Conservation (phyloP, 1,284 basidiomycete genomes). For the Pseudozyma sp. region DNA sequence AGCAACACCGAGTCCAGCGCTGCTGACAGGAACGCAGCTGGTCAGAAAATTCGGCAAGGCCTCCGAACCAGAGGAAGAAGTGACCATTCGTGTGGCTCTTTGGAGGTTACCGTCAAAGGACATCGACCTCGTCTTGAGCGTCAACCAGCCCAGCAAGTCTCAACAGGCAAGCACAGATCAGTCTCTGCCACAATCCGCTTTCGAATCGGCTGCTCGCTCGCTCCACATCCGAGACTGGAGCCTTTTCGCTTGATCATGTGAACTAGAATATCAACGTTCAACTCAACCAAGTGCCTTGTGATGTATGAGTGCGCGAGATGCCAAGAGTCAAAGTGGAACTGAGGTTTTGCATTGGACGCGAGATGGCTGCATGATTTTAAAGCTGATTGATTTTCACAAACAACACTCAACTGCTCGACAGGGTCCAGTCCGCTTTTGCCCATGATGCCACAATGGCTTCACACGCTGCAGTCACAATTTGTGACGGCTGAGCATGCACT, state of each 20-base stretch:
- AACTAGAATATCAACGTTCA: neutral
- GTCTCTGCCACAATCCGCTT: conserved; percentile 23
- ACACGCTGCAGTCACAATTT: conserved; percentile 7
- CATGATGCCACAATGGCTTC: neutral
- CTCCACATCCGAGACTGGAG: conserved; percentile 39
- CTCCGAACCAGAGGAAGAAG: conserved; percentile 44
- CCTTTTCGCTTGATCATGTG: conserved; percentile 31
- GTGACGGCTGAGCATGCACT: neutral
- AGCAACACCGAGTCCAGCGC: conserved; percentile 45
- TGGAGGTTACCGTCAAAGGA: conserved; percentile 62
- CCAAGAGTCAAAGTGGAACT: neutral
- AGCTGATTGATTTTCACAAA: conserved; percentile 1
- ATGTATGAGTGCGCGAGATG: neutral
- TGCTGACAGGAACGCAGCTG: conserved; percentile 56
- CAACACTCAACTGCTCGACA: conserved; percentile 6
- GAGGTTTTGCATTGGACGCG: neutral
- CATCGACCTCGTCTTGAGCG: conserved; percentile 64
- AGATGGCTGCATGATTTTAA: conserved; percentile 2
- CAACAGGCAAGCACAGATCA: neutral
- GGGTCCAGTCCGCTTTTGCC: conserved; percentile 4
- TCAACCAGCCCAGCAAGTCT: conserved; percentile 56
- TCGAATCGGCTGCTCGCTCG: conserved; percentile 29
- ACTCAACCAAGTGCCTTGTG: neutral
- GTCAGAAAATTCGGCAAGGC: conserved; percentile 63
- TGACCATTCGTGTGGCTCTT: conserved; percentile 60